Evolutionary conservation across 768 basidiomycete genomes (phyloP), one percentile per base, ranked within the genome.

Genomic region (Dentipellis sp.): DNA sequence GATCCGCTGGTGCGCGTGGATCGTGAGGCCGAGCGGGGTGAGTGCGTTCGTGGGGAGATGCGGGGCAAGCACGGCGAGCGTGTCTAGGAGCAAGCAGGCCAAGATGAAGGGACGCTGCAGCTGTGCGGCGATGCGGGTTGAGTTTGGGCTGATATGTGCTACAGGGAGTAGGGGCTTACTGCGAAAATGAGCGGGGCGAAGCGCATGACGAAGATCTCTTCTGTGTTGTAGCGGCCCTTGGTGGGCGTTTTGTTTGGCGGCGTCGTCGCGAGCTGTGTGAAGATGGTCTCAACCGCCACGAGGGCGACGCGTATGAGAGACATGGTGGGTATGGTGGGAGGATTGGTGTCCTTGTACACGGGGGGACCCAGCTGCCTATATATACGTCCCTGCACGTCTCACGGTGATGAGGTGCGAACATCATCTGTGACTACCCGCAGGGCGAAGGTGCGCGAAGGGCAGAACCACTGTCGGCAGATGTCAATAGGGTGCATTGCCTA

Each of bases 161-260:
- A 7, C 1, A 23, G 48, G 23, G 22, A 12, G 8, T 10, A 56
- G 59, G 39, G 29, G 6, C 29, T 29, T 58, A 78, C 82, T 69
- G 78, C 78, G 70, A 83, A 81, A 17, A 83, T 71, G 4, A 76
- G 56, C 2, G 82, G 79, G 0, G 81, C 82, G 29, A 83, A 78
- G 54, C 78, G 78, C 38, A 83, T 70, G 45, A 80, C 70, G 60
- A 73, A 75, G 38, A 75, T 67, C 64, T 78, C 76, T 16, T 79
- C 70, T 0, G 76, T 80, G 64, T 81, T 76, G 62, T 81, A 83
- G 5, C 81, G 70, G 9, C 70, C 71, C 54, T 79, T 79, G 36
- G 64, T 56, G 0, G 72, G 75, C 0, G 80, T 79, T 10, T 78
- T 78, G 63, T 83, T 80, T 1, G 82, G 82, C 0, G 82, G 80